Evolutionary conservation across 2,329 filamentous ascomycete genomes (phyloP).

Genomic region (Huntiella savannae): DNA sequence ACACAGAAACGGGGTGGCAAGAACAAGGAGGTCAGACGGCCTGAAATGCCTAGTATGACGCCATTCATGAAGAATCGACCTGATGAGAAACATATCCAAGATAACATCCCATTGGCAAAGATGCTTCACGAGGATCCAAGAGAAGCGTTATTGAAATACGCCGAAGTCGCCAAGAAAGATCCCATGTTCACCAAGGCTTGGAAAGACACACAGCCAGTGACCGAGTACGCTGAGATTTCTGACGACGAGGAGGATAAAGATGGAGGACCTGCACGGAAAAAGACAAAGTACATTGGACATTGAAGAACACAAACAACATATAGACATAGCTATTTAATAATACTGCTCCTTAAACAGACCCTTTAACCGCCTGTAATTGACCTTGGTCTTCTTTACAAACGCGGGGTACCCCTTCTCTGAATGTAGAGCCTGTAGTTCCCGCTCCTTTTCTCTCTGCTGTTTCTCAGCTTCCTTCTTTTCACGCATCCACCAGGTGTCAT

Average conservation of each 20-base stretch:
- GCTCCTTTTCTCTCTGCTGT: too few species aligned
- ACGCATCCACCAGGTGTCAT: too few species aligned
- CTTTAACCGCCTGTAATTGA: too few species aligned
- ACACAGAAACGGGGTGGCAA: conserved; percentile 27
- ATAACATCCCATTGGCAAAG: conserved; percentile 37
- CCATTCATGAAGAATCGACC: conserved; percentile 83
- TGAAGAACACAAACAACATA: neutral
- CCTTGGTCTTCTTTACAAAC: too few species aligned
- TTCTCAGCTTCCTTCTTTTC: too few species aligned
- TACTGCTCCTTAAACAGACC: neutral
- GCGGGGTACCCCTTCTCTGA: too few species aligned
- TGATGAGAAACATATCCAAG: conserved; percentile 26
- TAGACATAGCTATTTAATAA: neutral
- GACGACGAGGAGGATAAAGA: conserved; percentile 53
- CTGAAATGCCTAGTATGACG: conserved; percentile 67
- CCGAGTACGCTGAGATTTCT: conserved; percentile 75
- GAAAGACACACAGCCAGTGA: conserved; percentile 78
- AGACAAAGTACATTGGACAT: conserved; percentile 23
- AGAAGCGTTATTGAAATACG: conserved; percentile 87
- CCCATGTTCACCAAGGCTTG: conserved; percentile 89
- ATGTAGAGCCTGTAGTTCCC: too few species aligned
- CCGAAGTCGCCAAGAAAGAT: conserved; percentile 78
- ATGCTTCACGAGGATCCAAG: conserved; percentile 95
- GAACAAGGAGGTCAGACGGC: conserved; percentile 59
- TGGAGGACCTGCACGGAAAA: conserved; percentile 42